A percentile compares a stretch with the other conserved stretches of the same genome.
Conservation (phyloP, 2,329 filamentous ascomycete species). For the Alternaria conjuncta region DNA sequence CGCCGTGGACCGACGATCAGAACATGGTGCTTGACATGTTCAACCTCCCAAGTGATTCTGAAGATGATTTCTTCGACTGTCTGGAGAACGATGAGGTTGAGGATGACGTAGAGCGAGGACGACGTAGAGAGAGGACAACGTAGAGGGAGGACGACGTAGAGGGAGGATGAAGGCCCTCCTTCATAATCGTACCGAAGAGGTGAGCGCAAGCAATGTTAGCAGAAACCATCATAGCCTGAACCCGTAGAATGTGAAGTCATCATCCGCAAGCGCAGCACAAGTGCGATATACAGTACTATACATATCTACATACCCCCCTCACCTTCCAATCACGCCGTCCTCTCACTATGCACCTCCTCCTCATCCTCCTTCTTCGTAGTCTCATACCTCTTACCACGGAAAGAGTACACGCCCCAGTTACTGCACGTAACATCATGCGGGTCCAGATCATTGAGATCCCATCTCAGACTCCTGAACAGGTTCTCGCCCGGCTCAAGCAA, state of each 20-base stretch:
- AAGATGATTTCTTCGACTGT: too few relatives aligned
- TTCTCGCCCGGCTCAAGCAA: conserved; percentile 94
- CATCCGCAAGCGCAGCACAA: neutral
- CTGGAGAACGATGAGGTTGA: too few relatives aligned
- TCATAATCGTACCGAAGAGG: too few relatives aligned
- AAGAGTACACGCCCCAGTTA: conserved; percentile 97
- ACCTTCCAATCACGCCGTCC: conserved; percentile 28
- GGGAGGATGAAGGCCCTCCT: neutral
- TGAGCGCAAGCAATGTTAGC: neutral
- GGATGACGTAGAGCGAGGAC: too few relatives aligned
- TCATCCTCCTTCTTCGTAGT: conserved; percentile 61
- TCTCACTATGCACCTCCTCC: conserved; percentile 42
- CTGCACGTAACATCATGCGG: conserved; percentile 93
- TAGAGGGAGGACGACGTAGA: too few relatives aligned
- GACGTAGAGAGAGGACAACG: too few relatives aligned
- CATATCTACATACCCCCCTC: neutral
- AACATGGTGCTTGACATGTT: conserved; percentile 7
- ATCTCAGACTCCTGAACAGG: conserved; percentile 87
- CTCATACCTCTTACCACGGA: conserved; percentile 94
- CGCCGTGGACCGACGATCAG: conserved; percentile 20
- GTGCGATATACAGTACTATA: conserved; percentile 1
- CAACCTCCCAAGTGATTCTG: too few relatives aligned
- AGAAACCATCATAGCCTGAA: neutral
- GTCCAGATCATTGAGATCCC: conserved; percentile 96
- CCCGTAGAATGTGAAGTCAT: neutral